Conservation (phyloP, 75 land plant genomes). For the Sequoiadendron giganteum region DNA sequence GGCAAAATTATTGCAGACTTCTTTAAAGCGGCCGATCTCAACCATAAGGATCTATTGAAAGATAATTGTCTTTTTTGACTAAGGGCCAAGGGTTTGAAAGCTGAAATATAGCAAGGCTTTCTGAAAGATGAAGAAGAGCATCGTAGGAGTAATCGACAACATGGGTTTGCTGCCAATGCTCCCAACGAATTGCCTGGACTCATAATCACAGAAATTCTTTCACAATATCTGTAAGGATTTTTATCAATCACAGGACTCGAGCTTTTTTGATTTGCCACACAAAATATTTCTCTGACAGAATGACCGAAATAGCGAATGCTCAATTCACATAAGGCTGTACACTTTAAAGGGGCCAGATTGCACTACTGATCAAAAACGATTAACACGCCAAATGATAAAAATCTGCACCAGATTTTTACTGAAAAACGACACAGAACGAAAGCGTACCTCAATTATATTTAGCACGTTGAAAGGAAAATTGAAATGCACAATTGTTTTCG, state of each 20-base stretch:
- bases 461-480: not conserved
- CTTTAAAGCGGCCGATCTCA: not conserved
- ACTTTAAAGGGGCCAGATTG: constrained; percentile 6
- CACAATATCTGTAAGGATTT: not conserved
- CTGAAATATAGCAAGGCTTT: not conserved
- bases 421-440: not conserved
- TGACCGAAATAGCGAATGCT: not conserved
- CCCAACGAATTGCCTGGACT: constrained; percentile 12
- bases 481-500: not conserved
- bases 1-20: not conserved
- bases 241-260: not conserved
- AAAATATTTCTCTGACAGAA: not conserved
- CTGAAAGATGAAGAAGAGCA: constrained; percentile 2
- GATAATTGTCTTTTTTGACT: not conserved
- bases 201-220: not conserved
- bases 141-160: constrained; percentile 17
- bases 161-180: constrained; percentile 16
- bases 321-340: not conserved
- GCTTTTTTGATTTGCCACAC: not conserved
- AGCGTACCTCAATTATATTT: not conserved
- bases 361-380: not conserved
- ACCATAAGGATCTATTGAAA: not conserved
- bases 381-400: not conserved
- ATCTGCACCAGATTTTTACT: not conserved
- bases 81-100: not conserved